A percentile compares a stretch with the other conserved stretches of the same genome.
Evolutionary conservation across 805 yeast species (phyloP).

Genomic region (Myxozyma udenii): DNA sequence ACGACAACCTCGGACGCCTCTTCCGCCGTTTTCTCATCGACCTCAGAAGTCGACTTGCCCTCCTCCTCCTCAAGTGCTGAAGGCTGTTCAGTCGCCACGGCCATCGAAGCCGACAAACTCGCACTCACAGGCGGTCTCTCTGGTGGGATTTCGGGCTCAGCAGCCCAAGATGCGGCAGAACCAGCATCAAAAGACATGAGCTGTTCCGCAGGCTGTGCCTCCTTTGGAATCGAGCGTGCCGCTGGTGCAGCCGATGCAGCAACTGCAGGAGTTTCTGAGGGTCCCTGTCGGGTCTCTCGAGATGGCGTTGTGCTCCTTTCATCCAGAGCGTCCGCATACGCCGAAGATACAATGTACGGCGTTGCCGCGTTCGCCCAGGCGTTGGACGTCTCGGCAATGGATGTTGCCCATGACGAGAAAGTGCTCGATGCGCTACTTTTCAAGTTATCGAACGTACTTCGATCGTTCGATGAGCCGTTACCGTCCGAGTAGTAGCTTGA

Average conservation of each 20-base stretch:
- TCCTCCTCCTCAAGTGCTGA: no score
- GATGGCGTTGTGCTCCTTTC: conserved; percentile 1
- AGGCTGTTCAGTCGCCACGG: no score
- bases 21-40: no score
- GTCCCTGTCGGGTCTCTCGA: background rate
- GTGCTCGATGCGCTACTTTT: conserved; percentile 20
- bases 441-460: background rate
- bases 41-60: no score
- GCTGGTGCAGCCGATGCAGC: background rate
- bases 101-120: no score
- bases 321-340: conserved; percentile 5
- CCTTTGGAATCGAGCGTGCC: no score
- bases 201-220: no score
- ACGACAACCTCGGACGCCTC: no score
- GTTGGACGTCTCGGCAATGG: conserved; percentile 25
- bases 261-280: background rate
- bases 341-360: conserved; percentile 20
- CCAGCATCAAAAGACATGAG: no score
- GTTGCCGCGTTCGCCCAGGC: conserved; percentile 25
- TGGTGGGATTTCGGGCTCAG: no score
- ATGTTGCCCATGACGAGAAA: conserved; percentile 22
- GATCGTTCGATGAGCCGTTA: background rate
- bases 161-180: background rate
- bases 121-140: no score
- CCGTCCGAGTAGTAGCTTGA: background rate